These are phyloP conservation scores for Tolypocladium pustulatum DNA, from an alignment of 2,329 filamentous ascomycete genomes.

Conservation along the genomic window DNA sequence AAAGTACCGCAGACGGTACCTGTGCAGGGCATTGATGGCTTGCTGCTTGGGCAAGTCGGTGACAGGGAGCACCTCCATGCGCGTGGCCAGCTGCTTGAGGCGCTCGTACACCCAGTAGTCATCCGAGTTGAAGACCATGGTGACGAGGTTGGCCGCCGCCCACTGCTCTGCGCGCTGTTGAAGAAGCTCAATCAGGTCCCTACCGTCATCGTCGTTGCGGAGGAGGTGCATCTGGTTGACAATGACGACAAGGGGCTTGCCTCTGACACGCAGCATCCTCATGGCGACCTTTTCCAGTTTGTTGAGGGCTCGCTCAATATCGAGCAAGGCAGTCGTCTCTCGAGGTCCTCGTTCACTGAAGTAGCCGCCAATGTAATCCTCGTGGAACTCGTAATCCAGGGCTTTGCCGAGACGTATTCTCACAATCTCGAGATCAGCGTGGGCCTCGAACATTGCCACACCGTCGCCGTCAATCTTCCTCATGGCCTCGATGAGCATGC, in stretches of 20 bases:
- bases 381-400: slow-evolving; percentile 91
- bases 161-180: slow-evolving; percentile 95
- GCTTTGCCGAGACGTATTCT: slow-evolving; percentile 86
- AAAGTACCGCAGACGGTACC: slow-evolving; percentile 74
- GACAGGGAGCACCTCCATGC: slow-evolving; percentile 88
- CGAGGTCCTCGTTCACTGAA: slow-evolving; percentile 90
- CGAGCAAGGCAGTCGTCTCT: slow-evolving; percentile 82
- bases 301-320: slow-evolving; percentile 95
- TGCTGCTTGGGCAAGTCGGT: slow-evolving; percentile 69
- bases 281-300: slow-evolving; percentile 95
- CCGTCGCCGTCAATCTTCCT: slow-evolving; percentile 80
- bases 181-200: slow-evolving; percentile 83
- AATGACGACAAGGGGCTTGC: slow-evolving; percentile 75
- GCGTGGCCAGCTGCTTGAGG: slow-evolving; percentile 80
- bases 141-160: slow-evolving; percentile 85
- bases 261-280: slow-evolving; percentile 47
- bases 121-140: slow-evolving; percentile 89
- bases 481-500: slow-evolving; percentile 94
- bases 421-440: slow-evolving; percentile 91
- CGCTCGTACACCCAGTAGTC: slow-evolving; percentile 99
- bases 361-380: slow-evolving; percentile 93
- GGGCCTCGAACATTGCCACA: slow-evolving; percentile 91
- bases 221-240: slow-evolving; percentile 91
- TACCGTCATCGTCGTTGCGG: slow-evolving; percentile 84
- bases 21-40: slow-evolving; percentile 65